phyloP scores from a whole-genome alignment of 768 basidiomycete genomes.

The Xerocomellus intermedius region DNA sequence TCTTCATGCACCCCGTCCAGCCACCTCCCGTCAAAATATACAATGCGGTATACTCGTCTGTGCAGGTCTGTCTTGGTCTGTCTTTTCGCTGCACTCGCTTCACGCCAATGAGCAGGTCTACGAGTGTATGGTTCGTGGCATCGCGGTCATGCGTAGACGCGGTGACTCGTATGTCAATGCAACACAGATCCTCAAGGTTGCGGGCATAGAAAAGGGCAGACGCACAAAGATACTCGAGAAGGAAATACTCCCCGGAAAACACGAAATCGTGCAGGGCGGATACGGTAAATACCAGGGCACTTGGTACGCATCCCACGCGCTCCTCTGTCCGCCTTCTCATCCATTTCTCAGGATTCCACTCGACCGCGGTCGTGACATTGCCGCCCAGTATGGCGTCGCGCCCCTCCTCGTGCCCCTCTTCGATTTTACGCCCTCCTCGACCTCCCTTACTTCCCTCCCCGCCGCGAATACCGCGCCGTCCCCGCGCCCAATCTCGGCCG shows the following conservation, averaged over 20 bases:
- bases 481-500: slow-evolving; percentile 64
- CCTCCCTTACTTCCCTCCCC: slow-evolving; percentile 68
- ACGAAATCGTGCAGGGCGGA: slow-evolving; percentile 98
- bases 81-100: background rate
- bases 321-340: slow-evolving; percentile 10
- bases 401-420: slow-evolving; percentile 87
- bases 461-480: slow-evolving; percentile 46
- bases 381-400: slow-evolving; percentile 87
- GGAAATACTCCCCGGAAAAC: slow-evolving; percentile 91
- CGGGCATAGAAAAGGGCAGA: slow-evolving; percentile 94
- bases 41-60: slow-evolving; percentile 90
- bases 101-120: slow-evolving; percentile 59
- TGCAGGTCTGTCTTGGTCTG: slow-evolving; percentile 52
- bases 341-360: slow-evolving; percentile 79
- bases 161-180: slow-evolving; percentile 97
- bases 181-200: slow-evolving; percentile 98
- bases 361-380: slow-evolving; percentile 90
- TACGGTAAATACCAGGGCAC: slow-evolving; percentile 99
- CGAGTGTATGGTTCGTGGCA: slow-evolving; percentile 97
- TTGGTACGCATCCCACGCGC: slow-evolving; percentile 57
- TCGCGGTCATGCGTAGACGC: slow-evolving; percentile 96
- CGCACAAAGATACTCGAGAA: slow-evolving; percentile 97
- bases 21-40: slow-evolving; percentile 76
- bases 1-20: slow-evolving; percentile 36
- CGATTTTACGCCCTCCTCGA: slow-evolving; percentile 83